A percentile compares a stretch with the other conserved stretches of the same genome.
Evolutionary conservation across 2,329 filamentous ascomycete species (phyloP).

Genomic region (Byssothecium circinans): DNA sequence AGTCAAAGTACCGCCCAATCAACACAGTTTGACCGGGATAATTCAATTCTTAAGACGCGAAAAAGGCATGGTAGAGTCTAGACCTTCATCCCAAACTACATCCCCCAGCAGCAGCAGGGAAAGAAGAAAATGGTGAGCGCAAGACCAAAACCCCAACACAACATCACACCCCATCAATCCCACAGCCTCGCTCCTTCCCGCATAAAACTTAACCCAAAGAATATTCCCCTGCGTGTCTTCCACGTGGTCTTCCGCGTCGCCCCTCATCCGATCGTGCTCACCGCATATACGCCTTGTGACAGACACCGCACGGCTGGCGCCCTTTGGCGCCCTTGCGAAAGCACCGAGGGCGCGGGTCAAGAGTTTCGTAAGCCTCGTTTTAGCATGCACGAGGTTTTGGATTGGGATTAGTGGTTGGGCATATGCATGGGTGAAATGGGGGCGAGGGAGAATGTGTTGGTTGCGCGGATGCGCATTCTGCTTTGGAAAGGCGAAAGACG

Average conservation of each 20-base stretch:
- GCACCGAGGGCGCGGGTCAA: neutral
- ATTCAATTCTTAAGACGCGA: too few species aligned
- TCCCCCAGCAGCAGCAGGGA: too few species aligned
- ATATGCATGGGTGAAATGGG: neutral
- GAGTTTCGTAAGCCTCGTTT: neutral
- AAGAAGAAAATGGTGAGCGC: too few species aligned
- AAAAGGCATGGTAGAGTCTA: too few species aligned
- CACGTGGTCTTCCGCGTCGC: neutral
- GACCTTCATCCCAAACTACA: too few species aligned
- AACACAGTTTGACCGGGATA: too few species aligned
- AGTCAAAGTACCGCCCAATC: too few species aligned
- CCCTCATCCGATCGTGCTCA: neutral
- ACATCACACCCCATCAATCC: neutral
- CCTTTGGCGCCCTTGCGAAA: neutral
- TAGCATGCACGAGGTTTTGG: neutral
- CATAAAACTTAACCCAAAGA: neutral
- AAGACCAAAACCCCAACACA: neutral
- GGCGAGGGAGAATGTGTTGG: neutral
- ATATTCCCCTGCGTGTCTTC: neutral
- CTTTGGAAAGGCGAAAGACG: neutral
- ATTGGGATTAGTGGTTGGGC: neutral
- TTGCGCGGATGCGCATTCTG: neutral
- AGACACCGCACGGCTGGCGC: neutral
- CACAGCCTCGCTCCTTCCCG: neutral
- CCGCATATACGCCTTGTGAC: neutral